A percentile compares a stretch with the other conserved stretches of the same genome.
phyloP scores from a whole-genome alignment of 176 grass and related monocot genomes.

The Zoysia pacifica region DNA sequence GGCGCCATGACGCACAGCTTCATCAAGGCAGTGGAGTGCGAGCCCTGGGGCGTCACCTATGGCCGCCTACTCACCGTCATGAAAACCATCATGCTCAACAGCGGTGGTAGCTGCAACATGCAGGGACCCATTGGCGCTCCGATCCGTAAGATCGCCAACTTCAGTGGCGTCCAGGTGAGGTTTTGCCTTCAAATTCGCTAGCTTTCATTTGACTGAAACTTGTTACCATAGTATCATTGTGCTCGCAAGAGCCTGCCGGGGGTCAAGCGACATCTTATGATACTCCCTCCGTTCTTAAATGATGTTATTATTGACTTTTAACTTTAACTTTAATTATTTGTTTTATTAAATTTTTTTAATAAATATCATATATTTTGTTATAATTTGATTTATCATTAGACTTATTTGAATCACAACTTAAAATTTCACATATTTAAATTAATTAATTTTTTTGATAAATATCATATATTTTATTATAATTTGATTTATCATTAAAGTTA shows the following conservation, averaged over 20 bases:
- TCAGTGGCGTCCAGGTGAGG: conserved; percentile 64
- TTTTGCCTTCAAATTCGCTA: neutral
- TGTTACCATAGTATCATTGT: neutral
- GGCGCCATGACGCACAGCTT: conserved; percentile 97
- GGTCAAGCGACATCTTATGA: too few relatives aligned
- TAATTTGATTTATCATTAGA: too few relatives aligned
- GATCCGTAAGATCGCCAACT: conserved; percentile 52
- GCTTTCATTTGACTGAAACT: neutral
- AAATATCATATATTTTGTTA: too few relatives aligned
- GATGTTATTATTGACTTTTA: too few relatives aligned
- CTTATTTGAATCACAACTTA: too few relatives aligned
- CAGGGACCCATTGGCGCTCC: conserved; percentile 52
- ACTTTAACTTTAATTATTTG: too few relatives aligned
- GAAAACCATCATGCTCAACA: conserved; percentile 51
- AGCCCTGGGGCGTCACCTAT: conserved; percentile 63
- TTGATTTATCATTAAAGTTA: too few relatives aligned
- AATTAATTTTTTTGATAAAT: too few relatives aligned
- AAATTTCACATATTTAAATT: too few relatives aligned
- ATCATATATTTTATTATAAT: too few relatives aligned
- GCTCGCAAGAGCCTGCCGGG: neutral
- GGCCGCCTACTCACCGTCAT: conserved; percentile 74
- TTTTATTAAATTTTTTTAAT: too few relatives aligned
- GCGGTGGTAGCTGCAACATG: conserved; percentile 20
- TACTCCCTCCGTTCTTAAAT: too few relatives aligned
- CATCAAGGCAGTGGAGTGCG: conserved; percentile 58